Percentiles rank a stretch among this genome's conserved stretches.
These are phyloP conservation scores for Abrus pulchellus DNA, from an alignment of 306 rosid genomes.

Conservation along the genomic window DNA sequence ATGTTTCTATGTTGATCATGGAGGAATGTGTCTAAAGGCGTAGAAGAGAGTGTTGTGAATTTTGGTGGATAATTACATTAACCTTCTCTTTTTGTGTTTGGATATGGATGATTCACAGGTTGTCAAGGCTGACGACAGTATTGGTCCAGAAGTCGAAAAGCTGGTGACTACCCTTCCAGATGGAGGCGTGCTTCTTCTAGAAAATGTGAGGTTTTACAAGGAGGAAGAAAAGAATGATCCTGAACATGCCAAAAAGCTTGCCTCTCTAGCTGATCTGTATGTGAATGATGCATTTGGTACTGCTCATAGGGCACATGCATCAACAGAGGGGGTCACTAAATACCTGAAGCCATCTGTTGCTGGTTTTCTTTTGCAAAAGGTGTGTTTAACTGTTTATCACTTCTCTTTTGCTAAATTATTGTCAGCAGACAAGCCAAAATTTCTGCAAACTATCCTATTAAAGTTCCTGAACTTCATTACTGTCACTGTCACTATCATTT, in stretches of 20 bases:
- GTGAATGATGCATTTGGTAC: slow-evolving; percentile 99
- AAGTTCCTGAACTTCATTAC: slow-evolving; percentile 15
- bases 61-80: slow-evolving; percentile 35
- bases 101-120: slow-evolving; percentile 61
- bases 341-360: slow-evolving; percentile 97
- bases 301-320: slow-evolving; percentile 99
- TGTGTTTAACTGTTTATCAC: slow-evolving; percentile 50
- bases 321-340: slow-evolving; percentile 99
- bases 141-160: slow-evolving; percentile 95
- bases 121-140: slow-evolving; percentile 89
- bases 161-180: slow-evolving; percentile 88
- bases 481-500: not conserved
- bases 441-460: slow-evolving; percentile 7
- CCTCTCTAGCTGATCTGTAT: slow-evolving; percentile 87
- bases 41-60: not conserved
- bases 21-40: not conserved
- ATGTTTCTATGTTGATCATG: slow-evolving; percentile 17
- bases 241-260: slow-evolving; percentile 94
- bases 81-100: slow-evolving; percentile 37
- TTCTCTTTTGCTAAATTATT: not conserved
- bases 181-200: slow-evolving; percentile 93
- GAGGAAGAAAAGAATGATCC: slow-evolving; percentile 99
- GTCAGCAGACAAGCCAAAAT: slow-evolving; percentile 14
- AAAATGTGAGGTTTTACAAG: slow-evolving; percentile 96
- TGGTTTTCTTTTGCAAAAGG: slow-evolving; percentile 99